Percentiles rank a stretch among this genome's conserved stretches.
phyloP scores from a whole-genome alignment of 148 eudicot species.

The Vaccinium darrowii region DNA sequence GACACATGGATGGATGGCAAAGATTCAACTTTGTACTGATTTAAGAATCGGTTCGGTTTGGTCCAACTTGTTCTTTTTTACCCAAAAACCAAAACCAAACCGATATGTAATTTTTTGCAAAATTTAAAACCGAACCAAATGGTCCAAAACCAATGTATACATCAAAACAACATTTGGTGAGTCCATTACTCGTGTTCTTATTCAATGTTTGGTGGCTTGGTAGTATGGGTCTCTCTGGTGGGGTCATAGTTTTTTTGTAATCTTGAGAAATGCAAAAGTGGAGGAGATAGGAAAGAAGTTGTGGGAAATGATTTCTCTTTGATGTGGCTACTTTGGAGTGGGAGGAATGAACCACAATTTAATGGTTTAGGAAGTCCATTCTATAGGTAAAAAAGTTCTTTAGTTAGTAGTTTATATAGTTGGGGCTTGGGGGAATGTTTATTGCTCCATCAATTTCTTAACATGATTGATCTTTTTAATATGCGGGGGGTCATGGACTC shows the following conservation, averaged over 20 bases:
- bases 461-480: neutral
- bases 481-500: neutral
- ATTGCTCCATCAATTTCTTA: neutral
- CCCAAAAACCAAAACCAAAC: too few species aligned
- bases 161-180: slow-evolving; percentile 1
- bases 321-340: neutral
- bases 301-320: neutral
- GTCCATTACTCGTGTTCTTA: neutral
- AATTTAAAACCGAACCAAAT: too few species aligned
- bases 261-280: neutral
- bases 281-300: neutral
- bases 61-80: too few species aligned
- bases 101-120: too few species aligned
- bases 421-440: neutral
- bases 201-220: neutral
- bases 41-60: too few species aligned
- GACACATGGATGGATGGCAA: too few species aligned
- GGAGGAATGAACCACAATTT: neutral
- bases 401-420: neutral
- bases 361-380: neutral
- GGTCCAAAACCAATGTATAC: neutral
- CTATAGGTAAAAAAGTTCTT: neutral
- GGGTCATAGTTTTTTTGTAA: neutral
- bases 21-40: too few species aligned
- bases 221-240: neutral